phyloP scores from a whole-genome alignment of 108 stramenopile species.

The Skeletonema costatum region DNA sequence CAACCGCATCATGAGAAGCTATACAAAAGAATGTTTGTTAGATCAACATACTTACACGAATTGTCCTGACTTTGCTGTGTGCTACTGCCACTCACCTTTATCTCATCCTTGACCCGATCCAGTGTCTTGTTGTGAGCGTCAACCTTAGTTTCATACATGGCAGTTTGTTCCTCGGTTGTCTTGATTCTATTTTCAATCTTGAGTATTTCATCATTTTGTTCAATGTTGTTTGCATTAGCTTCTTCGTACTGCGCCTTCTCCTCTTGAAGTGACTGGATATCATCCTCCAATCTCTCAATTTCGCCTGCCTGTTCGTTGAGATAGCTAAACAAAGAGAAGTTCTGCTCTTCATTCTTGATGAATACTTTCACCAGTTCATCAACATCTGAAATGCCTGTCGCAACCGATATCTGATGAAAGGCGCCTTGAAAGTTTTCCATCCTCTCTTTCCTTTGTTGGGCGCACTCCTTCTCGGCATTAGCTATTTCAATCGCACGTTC shows the following conservation, averaged over 20 bases:
- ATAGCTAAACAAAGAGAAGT: conserved; percentile 76
- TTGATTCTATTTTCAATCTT: conserved; percentile 69
- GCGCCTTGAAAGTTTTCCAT: conserved; percentile 85
- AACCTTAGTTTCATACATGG: conserved; percentile 64
- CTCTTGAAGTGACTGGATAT: conserved; percentile 52
- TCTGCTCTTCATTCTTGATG: conserved; percentile 78
- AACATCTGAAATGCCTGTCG: conserved; percentile 69
- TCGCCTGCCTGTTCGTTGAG: conserved; percentile 76
- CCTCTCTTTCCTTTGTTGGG: conserved; percentile 51
- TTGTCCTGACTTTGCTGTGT: background rate
- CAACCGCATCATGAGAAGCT: conserved; percentile 55
- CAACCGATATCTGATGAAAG: conserved; percentile 72
- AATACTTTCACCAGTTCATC: conserved; percentile 68
- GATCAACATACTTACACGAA: background rate
- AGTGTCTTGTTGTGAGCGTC: conserved; percentile 54
- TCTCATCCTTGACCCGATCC: conserved; percentile 69
- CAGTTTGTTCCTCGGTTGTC: conserved; percentile 57
- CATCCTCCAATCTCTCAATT: conserved; percentile 70
- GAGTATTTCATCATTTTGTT: conserved; percentile 64
- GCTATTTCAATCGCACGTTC: conserved; percentile 36
- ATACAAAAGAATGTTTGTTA: background rate
- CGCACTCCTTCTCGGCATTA: conserved; percentile 35
- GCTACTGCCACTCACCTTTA: conserved; percentile 34
- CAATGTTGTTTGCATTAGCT: conserved; percentile 50
- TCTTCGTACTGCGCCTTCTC: conserved; percentile 55